Conservation (phyloP, 495 filamentous ascomycete species). For the Neurospora tetrasperma region DNA sequence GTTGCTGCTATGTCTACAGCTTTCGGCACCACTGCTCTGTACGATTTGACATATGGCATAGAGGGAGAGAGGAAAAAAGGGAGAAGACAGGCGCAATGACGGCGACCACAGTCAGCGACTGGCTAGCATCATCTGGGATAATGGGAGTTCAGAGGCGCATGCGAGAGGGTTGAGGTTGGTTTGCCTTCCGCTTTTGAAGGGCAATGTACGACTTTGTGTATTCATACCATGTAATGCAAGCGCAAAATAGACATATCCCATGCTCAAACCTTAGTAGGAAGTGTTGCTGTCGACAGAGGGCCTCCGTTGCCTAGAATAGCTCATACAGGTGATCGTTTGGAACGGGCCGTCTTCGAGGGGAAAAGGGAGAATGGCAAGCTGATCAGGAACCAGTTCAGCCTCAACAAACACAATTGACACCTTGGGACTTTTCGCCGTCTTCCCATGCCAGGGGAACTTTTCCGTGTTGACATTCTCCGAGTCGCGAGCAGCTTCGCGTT, state of each 20-base stretch:
- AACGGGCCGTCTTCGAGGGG: neutral
- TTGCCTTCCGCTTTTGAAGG: neutral
- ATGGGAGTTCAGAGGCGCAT: conserved; percentile 1
- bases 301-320: neutral
- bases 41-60: neutral
- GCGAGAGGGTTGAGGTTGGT: neutral
- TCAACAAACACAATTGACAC: neutral
- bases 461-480: neutral
- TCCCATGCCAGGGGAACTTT: neutral
- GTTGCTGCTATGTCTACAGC: neutral
- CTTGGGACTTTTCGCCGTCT: neutral
- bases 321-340: neutral
- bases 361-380: neutral
- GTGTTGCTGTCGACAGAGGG: neutral
- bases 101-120: neutral
- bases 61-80: neutral
- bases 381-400: neutral
- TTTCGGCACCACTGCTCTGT: neutral
- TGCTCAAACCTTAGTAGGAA: neutral
- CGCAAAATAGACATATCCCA: conserved; percentile 4
- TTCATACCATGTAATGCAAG: conserved; percentile 8
- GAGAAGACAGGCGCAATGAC: neutral
- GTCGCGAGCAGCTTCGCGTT: neutral
- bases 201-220: conserved; percentile 12
- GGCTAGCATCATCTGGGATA: neutral